phyloP scores from a whole-genome alignment of 2,329 filamentous ascomycete species.

The Penicillium frequentans region DNA sequence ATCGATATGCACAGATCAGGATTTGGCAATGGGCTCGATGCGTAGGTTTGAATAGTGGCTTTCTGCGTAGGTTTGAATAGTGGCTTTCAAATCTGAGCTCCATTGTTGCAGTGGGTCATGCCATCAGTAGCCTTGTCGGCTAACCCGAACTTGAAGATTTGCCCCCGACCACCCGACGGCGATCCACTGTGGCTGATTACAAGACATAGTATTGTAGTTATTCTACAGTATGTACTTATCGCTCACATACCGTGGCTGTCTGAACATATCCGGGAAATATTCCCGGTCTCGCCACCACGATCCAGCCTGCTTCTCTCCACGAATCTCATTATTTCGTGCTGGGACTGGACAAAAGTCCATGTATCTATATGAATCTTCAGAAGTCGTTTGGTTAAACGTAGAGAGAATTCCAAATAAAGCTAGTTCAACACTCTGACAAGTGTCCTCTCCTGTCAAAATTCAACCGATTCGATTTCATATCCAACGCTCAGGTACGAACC shows the following conservation, averaged over 20 bases:
- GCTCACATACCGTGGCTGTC: constrained; percentile 8
- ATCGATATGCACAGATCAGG: not conserved
- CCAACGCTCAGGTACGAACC: constrained; percentile 4
- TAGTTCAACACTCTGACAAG: not conserved
- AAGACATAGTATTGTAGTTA: not conserved
- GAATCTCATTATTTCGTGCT: not conserved
- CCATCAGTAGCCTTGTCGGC: constrained; percentile 11
- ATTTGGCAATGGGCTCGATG: not conserved
- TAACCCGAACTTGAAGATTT: not conserved
- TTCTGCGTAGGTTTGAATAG: too few species aligned
- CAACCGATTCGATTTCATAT: constrained; percentile 4
- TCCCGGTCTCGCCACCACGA: constrained; percentile 6
- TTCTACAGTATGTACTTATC: not conserved
- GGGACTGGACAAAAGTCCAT: not conserved
- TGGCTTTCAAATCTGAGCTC: constrained; percentile 6
- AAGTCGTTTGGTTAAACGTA: not conserved
- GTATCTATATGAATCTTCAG: not conserved
- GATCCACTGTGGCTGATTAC: constrained; percentile 14
- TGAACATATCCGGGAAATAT: not conserved
- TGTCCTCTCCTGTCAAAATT: not conserved
- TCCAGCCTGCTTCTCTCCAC: not conserved
- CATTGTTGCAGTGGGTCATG: constrained; percentile 19
- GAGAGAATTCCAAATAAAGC: not conserved
- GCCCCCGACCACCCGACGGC: constrained; percentile 13
- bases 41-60: constrained; percentile 14